A percentile compares a stretch with the other conserved stretches of the same genome.
phyloP scores from a whole-genome alignment of 768 basidiomycete species.

The Sporobolomyces roseus region DNA sequence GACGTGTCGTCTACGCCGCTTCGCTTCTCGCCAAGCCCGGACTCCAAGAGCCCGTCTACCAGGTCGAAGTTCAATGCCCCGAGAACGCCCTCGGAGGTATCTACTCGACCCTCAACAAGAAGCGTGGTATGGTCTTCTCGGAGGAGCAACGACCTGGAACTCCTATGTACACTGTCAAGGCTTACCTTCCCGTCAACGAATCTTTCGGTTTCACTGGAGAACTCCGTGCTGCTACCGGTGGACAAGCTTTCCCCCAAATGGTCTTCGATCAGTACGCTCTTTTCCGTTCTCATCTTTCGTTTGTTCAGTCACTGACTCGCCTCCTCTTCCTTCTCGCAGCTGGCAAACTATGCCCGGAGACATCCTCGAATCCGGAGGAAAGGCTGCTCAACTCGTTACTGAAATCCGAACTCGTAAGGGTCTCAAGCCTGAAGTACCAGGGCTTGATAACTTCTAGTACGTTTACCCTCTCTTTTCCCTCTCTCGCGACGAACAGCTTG shows the following conservation, averaged over 20 bases:
- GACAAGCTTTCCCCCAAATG: conserved; percentile 96
- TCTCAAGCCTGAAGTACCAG: conserved; percentile 88
- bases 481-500: neutral
- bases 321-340: conserved; percentile 41
- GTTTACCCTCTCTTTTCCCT: conserved; percentile 36
- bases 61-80: conserved; percentile 88
- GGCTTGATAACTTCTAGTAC: conserved; percentile 56
- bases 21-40: conserved; percentile 83
- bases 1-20: conserved; percentile 94
- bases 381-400: conserved; percentile 73
- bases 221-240: conserved; percentile 82
- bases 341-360: conserved; percentile 51
- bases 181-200: conserved; percentile 83
- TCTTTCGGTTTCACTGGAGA: conserved; percentile 91
- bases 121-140: conserved; percentile 65
- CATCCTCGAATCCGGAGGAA: conserved; percentile 78
- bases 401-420: conserved; percentile 87
- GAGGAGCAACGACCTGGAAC: conserved; percentile 96
- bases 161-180: conserved; percentile 98
- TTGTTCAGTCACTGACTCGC: conserved; percentile 1
- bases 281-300: neutral
- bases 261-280: conserved; percentile 84
- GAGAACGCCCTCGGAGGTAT: conserved; percentile 97
- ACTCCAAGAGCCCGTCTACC: conserved; percentile 95
- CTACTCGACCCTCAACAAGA: conserved; percentile 64